Percentiles rank a stretch among this genome's conserved stretches.
phyloP scores from a whole-genome alignment of 345 rosid species.

The Chamaenerion angustifolium region DNA sequence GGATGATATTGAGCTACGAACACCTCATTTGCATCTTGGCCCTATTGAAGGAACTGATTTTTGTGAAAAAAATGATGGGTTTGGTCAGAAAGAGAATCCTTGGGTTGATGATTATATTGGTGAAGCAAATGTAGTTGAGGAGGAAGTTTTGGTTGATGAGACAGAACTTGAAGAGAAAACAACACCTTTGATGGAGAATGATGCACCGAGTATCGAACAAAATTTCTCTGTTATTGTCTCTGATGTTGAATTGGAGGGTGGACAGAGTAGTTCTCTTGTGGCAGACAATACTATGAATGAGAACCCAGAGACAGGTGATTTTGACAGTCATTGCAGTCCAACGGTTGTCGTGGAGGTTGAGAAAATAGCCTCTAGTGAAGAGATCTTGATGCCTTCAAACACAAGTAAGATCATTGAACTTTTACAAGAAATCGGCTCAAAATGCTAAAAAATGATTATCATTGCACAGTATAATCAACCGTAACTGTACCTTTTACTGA shows the following conservation, averaged over 20 bases:
- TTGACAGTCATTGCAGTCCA: slow-evolving; percentile 17
- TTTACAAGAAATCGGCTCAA: too few species aligned
- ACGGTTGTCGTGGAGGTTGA: slow-evolving; percentile 21
- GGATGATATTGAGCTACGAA: slow-evolving; percentile 40
- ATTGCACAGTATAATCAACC: too few species aligned
- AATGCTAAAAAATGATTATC: too few species aligned
- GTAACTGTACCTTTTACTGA: too few species aligned
- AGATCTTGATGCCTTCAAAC: slow-evolving; percentile 12
- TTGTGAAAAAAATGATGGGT: slow-evolving; percentile 47
- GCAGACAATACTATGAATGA: slow-evolving; percentile 17
- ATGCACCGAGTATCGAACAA: slow-evolving; percentile 3
- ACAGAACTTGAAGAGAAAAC: too few species aligned
- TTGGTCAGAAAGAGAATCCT: slow-evolving; percentile 18
- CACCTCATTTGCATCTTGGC: slow-evolving; percentile 82
- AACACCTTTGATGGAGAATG: too few species aligned
- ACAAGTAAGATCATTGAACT: slow-evolving; percentile 22
- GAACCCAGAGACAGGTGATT: slow-evolving; percentile 9
- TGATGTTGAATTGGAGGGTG: slow-evolving; percentile 14
- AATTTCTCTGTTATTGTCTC: slow-evolving; percentile 15
- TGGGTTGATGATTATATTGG: slow-evolving; percentile 15
- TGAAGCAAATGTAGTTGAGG: too few species aligned
- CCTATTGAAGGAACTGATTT: slow-evolving; percentile 56
- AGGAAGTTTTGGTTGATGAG: not conserved
- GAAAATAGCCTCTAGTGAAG: slow-evolving; percentile 18
- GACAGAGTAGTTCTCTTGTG: slow-evolving; percentile 19